Percentiles rank a stretch among this genome's conserved stretches.
Conservation (phyloP, 1,139 yeast genomes). For the Debaryomyces coudertii region DNA sequence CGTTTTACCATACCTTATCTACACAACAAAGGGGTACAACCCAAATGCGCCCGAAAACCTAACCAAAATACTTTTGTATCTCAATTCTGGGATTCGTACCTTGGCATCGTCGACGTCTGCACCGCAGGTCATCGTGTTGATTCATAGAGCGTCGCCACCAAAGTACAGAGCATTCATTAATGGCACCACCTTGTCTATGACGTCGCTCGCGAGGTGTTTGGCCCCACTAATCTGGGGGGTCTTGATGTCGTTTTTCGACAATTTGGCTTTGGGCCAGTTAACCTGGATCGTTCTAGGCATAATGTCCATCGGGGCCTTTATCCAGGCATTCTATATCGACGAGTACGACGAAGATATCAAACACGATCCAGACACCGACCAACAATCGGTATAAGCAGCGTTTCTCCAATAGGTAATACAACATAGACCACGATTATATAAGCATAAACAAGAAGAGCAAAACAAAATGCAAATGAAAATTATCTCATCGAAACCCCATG, state of each 20-base stretch:
- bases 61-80: constrained; percentile 27
- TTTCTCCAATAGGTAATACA: not conserved
- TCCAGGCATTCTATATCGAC: constrained; percentile 39
- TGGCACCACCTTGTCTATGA: constrained; percentile 51
- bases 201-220: constrained; percentile 57
- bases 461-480: not conserved
- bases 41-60: constrained; percentile 27
- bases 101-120: constrained; percentile 38
- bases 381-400: constrained; percentile 1
- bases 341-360: constrained; percentile 31
- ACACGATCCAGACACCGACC: not conserved
- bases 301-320: constrained; percentile 34
- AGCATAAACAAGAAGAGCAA: not conserved
- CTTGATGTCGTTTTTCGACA: constrained; percentile 53
- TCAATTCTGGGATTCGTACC: constrained; percentile 31
- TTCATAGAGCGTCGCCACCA: constrained; percentile 52
- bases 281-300: constrained; percentile 53
- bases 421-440: not conserved
- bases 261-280: constrained; percentile 45
- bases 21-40: constrained; percentile 40
- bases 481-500: not conserved
- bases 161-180: constrained; percentile 54
- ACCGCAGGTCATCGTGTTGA: constrained; percentile 47
- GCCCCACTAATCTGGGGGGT: constrained; percentile 66
- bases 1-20: constrained; percentile 52